phyloP scores from a whole-genome alignment of 78 protist genomes.

The Dictyostelium brefeldianum region DNA sequence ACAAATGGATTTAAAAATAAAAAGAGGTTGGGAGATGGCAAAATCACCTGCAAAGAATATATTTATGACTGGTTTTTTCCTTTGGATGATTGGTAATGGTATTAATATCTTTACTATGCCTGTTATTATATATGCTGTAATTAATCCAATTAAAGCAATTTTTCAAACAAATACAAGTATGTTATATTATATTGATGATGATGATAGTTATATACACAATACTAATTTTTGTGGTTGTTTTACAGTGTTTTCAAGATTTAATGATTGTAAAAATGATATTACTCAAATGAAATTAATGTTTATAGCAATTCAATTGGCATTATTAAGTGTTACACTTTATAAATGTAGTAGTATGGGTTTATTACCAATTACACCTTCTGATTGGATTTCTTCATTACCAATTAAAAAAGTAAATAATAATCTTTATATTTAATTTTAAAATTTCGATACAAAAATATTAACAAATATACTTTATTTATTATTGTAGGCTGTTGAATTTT shows the following conservation, averaged over 20 bases:
- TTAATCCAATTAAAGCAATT: conserved; percentile 79
- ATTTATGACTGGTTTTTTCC: conserved; percentile 76
- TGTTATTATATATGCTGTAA: conserved; percentile 69
- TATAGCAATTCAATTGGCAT: conserved; percentile 58
- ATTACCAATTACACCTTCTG: conserved; percentile 78
- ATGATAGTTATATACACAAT: not conserved
- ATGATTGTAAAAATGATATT: conserved; percentile 26
- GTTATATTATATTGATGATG: no score
- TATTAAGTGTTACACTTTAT: conserved; percentile 64
- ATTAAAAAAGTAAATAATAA: conserved; percentile 35
- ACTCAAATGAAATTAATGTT: conserved; percentile 50
- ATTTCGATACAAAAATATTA: no score
- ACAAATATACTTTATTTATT: not conserved
- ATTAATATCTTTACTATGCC: conserved; percentile 78
- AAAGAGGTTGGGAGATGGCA: conserved; percentile 82
- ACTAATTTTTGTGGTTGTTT: not conserved
- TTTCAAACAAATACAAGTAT: conserved; percentile 46
- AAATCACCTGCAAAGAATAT: conserved; percentile 79
- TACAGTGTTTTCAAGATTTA: conserved; percentile 64
- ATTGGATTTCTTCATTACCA: conserved; percentile 81
- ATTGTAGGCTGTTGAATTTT: conserved; percentile 1
- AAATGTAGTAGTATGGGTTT: conserved; percentile 83
- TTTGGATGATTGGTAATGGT: conserved; percentile 85
- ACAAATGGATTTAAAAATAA: not conserved
- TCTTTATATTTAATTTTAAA: not conserved